Percentiles rank a stretch among this genome's conserved stretches.
Evolutionary conservation across 176 grass and related monocot species (phyloP).

Genomic region (Lolium perenne): DNA sequence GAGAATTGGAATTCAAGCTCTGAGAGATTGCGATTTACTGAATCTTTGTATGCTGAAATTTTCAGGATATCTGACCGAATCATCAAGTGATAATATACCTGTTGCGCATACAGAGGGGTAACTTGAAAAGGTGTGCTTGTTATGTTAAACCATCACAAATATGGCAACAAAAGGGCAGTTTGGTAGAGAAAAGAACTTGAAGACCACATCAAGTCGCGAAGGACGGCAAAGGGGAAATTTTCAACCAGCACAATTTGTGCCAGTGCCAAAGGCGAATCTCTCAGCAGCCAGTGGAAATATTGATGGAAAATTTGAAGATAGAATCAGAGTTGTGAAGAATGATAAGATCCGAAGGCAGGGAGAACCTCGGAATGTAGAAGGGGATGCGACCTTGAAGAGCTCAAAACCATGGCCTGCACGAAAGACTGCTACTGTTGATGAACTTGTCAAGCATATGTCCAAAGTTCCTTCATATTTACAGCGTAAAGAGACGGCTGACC

Average conservation of each 20-base stretch:
- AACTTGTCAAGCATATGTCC: constrained; percentile 94
- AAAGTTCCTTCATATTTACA: constrained; percentile 92
- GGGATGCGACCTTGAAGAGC: constrained; percentile 47
- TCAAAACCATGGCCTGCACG: constrained; percentile 92
- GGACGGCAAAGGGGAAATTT: constrained; percentile 47
- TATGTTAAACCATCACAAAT: constrained; percentile 51
- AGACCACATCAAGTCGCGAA: constrained; percentile 33
- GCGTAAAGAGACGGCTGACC: constrained; percentile 44
- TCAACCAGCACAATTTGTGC: constrained; percentile 45
- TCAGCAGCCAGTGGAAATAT: constrained; percentile 34
- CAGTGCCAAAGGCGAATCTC: constrained; percentile 47
- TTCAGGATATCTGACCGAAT: constrained; percentile 31
- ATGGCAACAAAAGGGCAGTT: constrained; percentile 58
- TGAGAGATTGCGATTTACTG: background rate
- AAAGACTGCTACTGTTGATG: constrained; percentile 60
- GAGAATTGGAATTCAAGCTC: constrained; percentile 12
- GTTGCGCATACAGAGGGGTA: constrained; percentile 4
- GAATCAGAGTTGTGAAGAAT: constrained; percentile 55
- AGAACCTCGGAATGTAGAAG: constrained; percentile 43
- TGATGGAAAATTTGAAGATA: constrained; percentile 73
- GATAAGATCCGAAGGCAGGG: constrained; percentile 45
- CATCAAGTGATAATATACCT: constrained; percentile 13
- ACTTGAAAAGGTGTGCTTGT: constrained; percentile 25
- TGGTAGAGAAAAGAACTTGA: constrained; percentile 47
- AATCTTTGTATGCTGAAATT: constrained; percentile 15